Evolutionary conservation across 768 basidiomycete genomes (phyloP).

Genomic region (Pisolithus sp.): DNA sequence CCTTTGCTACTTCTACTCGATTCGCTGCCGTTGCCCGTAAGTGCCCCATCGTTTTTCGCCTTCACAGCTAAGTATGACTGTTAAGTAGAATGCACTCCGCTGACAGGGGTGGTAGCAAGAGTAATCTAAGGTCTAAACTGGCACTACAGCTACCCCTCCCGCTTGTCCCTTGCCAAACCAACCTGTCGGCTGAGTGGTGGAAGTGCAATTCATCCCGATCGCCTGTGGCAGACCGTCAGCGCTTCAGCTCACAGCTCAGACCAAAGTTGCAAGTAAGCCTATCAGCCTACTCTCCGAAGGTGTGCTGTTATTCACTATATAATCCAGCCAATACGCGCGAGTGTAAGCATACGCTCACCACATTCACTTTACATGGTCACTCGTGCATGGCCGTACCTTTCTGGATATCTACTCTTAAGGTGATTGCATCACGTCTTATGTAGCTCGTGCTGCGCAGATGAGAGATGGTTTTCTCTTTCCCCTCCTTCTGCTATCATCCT

Average conservation of each 20-base stretch:
- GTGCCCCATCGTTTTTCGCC: background rate
- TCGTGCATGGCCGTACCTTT: too few species aligned
- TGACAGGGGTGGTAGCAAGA: constrained; percentile 12
- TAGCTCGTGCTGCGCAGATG: too few species aligned
- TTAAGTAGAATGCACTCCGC: constrained; percentile 14
- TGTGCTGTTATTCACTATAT: constrained; percentile 10
- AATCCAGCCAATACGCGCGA: constrained; percentile 37
- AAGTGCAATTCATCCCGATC: too few species aligned
- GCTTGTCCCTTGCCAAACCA: constrained; percentile 27
- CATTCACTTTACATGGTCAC: too few species aligned
- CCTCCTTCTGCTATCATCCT: too few species aligned
- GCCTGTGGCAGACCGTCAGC: constrained; percentile 40
- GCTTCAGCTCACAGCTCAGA: constrained; percentile 31
- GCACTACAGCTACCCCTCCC: constrained; percentile 8
- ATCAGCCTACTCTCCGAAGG: constrained; percentile 1
- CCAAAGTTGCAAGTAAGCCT: constrained; percentile 41
- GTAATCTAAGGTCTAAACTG: constrained; percentile 2
- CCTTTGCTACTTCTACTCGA: background rate
- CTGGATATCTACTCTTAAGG: too few species aligned
- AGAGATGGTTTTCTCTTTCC: too few species aligned
- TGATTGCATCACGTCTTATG: too few species aligned
- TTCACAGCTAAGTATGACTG: background rate
- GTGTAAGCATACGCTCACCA: too few species aligned
- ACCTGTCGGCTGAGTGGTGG: too few species aligned
- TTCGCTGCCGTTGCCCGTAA: background rate